Evolutionary conservation across 148 eudicot species (phyloP).

Genomic region (Persicaria tinctoria): DNA sequence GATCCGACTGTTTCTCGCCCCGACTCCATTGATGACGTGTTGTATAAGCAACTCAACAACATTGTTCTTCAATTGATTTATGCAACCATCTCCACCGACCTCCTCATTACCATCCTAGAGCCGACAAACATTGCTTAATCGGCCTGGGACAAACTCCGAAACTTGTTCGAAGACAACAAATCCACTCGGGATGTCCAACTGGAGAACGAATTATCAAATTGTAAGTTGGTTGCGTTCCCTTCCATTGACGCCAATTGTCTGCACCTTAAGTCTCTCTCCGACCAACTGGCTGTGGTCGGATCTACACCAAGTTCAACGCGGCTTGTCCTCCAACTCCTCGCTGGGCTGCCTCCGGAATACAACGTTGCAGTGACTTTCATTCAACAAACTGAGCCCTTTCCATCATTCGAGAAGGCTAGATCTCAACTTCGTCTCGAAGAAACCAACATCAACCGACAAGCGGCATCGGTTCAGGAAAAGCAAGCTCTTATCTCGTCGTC

Average conservation of each 20-base stretch:
- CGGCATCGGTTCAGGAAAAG: too few species aligned
- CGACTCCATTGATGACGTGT: background rate
- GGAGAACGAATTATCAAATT: constrained; percentile 15
- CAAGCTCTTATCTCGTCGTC: too few species aligned
- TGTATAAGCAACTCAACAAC: constrained; percentile 16
- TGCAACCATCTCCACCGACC: constrained; percentile 22
- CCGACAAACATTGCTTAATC: too few species aligned
- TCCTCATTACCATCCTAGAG: background rate
- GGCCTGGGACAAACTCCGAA: too few species aligned
- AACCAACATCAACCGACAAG: too few species aligned
- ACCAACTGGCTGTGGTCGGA: constrained; percentile 19
- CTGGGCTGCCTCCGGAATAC: background rate
- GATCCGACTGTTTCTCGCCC: background rate
- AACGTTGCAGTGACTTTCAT: background rate
- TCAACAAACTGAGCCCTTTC: too few species aligned
- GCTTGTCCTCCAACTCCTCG: constrained; percentile 14
- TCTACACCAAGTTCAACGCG: constrained; percentile 9
- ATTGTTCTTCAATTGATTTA: constrained; percentile 26
- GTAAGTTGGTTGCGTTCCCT: background rate
- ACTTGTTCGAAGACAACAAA: constrained; percentile 16
- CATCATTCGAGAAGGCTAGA: too few species aligned
- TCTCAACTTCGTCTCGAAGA: too few species aligned
- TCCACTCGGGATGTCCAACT: constrained; percentile 15
- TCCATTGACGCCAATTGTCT: constrained; percentile 14
- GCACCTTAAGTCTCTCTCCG: constrained; percentile 7